Percentiles rank a stretch among this genome's conserved stretches.
These are phyloP conservation scores for Suaeda aralocaspica DNA, from an alignment of 148 eudicot species.

Conservation along the genomic window DNA sequence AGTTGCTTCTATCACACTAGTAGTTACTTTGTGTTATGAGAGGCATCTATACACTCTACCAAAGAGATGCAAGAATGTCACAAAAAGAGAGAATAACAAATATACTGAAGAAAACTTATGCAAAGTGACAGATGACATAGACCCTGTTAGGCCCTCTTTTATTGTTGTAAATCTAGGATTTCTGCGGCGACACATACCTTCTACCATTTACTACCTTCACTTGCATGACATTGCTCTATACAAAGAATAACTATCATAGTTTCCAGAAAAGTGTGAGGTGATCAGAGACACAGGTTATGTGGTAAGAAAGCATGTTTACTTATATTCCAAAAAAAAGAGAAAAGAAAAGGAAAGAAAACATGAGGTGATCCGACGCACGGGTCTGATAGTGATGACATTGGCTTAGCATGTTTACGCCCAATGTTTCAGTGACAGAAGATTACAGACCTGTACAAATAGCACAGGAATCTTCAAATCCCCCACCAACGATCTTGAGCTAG, in stretches of 20 bases:
- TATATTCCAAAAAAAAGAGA: not conserved
- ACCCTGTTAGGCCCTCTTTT: not conserved
- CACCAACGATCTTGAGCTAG: conserved; percentile 61
- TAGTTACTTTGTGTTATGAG: too few relatives aligned
- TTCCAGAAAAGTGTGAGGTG: not conserved
- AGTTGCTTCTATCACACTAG: too few relatives aligned
- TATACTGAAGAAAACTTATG: too few relatives aligned
- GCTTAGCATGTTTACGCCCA: too few relatives aligned
- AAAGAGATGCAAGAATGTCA: too few relatives aligned
- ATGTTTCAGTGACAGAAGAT: not conserved
- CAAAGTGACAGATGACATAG: too few relatives aligned
- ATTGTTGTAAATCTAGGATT: not conserved
- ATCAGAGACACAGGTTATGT: not conserved
- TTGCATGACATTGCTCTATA: not conserved
- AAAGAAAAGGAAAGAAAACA: too few relatives aligned
- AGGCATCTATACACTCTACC: too few relatives aligned
- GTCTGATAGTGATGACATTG: too few relatives aligned
- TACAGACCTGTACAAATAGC: conserved; percentile 80
- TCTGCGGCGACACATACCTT: not conserved
- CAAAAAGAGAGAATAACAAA: too few relatives aligned
- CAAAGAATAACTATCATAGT: not conserved
- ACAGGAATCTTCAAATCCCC: conserved; percentile 78
- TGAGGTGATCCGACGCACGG: too few relatives aligned
- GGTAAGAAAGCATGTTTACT: not conserved
- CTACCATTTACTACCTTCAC: not conserved